Evolutionary conservation across 1,139 yeast genomes (phyloP), one percentile per base, ranked within the genome.

Genomic region (Geotrichum histeridarum): DNA sequence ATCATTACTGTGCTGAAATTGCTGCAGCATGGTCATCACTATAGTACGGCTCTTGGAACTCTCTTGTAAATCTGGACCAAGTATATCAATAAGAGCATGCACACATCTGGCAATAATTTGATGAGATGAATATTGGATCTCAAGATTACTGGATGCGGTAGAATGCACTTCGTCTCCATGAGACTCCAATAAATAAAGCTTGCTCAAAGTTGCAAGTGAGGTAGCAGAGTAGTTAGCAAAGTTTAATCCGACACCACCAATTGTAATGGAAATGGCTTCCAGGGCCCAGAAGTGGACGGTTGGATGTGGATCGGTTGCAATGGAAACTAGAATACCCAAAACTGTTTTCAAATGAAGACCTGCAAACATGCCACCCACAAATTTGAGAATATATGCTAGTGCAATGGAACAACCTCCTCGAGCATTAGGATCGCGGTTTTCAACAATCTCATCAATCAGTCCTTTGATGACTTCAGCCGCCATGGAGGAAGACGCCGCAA

Each of bases 221-320:
- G 76, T 74, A 8, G 74, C 61, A 2, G 80, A 72, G 14, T 73
- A 70, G 4, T 65, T 61, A 0, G 73, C 63, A 54, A 80, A 76
- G 9, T 81, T 80, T 48, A 80, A 66, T 54, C 83, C 86, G 4
- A 80, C 73, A 47, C 75, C 71, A 50, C 81, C 81, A 50, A 89
- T 74, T 12, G 86, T 70, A 6, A 78, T 72, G 2, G 78, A 69
- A 41, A 86, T 68, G 0, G 95, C 79, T 52, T 78, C 78, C 58
- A 90, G 67, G 0, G 94, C 77, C 76, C 88, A 85, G 55, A 80
- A 77, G 65, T 87, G 90, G 12, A 93, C 90, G 2, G 81, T 73
- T 0, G 96, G 96, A 65, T 91, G 93, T 0, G 96, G 94, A 69
- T 91, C 98, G 39, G 73, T 73, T 2, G 86, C 70, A 46, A 91